Conservation (phyloP, 148 eudicot genomes). For the Spergularia bocconei region DNA sequence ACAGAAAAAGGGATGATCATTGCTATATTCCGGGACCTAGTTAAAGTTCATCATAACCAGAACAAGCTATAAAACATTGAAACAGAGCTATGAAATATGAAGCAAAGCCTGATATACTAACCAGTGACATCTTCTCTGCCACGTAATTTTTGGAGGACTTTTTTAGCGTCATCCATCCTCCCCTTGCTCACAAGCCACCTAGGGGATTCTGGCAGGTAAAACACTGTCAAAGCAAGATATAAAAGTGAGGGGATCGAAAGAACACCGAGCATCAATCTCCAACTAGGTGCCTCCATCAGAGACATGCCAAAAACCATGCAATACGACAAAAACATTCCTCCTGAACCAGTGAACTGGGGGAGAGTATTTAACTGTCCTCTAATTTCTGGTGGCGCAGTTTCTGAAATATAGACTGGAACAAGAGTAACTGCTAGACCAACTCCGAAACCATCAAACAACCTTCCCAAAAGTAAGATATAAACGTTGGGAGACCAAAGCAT, state of each 20-base stretch:
- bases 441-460: slow-evolving; percentile 84
- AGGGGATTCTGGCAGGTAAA: slow-evolving; percentile 91
- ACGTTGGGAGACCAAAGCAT: slow-evolving; percentile 96
- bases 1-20: neutral
- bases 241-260: slow-evolving; percentile 63
- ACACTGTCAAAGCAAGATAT: slow-evolving; percentile 51
- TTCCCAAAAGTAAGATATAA: slow-evolving; percentile 66
- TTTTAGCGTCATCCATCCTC: slow-evolving; percentile 73
- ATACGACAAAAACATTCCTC: slow-evolving; percentile 85
- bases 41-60: neutral
- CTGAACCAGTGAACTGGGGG: slow-evolving; percentile 81
- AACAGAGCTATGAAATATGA: neutral
- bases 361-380: slow-evolving; percentile 83
- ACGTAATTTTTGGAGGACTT: slow-evolving; percentile 60
- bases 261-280: slow-evolving; percentile 95
- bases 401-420: slow-evolving; percentile 86
- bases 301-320: slow-evolving; percentile 92
- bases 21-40: neutral
- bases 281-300: slow-evolving; percentile 60
- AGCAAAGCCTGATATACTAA: slow-evolving; percentile 23
- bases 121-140: slow-evolving; percentile 88
- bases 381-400: slow-evolving; percentile 87
- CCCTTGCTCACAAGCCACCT: slow-evolving; percentile 99
- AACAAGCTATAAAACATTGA: neutral
- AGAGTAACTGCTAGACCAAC: slow-evolving; percentile 82